Base-by-base conservation (phyloP, 306 rosid genomes). In the Calophaca sinica region DNA sequence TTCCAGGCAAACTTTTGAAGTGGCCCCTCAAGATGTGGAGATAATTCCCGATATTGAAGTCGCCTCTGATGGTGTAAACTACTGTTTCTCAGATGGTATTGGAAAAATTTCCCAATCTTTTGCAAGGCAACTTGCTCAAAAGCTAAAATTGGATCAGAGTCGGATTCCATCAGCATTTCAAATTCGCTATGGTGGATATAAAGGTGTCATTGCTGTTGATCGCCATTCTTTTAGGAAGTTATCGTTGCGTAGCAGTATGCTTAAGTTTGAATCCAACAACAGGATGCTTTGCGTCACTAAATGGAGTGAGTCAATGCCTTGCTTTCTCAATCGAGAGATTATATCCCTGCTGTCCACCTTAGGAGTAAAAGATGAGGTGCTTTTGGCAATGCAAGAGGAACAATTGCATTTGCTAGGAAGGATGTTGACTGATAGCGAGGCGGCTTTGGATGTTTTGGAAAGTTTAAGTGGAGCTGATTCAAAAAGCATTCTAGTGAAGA, bases 61-160 rank as follows among this genome's bases (percentile, higher is more conserved):
- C 57, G 69, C 74, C 50, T 2, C 82, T 28, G 96, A 94, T 78
- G 94, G 89, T 59, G 12, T 86, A 62, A 73, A 70, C 50, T 94
- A 94, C 77, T 91, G 96, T 84, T 94, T 94, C 91, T 94, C 98
- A 5, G 98, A 91, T 78, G 98, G 98, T 57, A 94, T 94, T 51
- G 98, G 98, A 72, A 94, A 94, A 79, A 86, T 94, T 62, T 94
- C 97, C 28, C 72, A 49, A 15, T 68, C 94, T 79, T 91, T 94
- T 79, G 98, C 97, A 50, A 82, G 86, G 84, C 86, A 88, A 79
- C 89, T 94, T 79, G 94, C 98, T 8, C 82, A 80, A 64, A 89
- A 87, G 83, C 82, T 92, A 71, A 91, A 90, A 62, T 75, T 94
- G 81, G 80, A 83, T 50, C 73, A 79, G 7, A 82, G 77, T 60